Base-by-base conservation (phyloP, 805 yeast species). In the Spathaspora boniae region DNA sequence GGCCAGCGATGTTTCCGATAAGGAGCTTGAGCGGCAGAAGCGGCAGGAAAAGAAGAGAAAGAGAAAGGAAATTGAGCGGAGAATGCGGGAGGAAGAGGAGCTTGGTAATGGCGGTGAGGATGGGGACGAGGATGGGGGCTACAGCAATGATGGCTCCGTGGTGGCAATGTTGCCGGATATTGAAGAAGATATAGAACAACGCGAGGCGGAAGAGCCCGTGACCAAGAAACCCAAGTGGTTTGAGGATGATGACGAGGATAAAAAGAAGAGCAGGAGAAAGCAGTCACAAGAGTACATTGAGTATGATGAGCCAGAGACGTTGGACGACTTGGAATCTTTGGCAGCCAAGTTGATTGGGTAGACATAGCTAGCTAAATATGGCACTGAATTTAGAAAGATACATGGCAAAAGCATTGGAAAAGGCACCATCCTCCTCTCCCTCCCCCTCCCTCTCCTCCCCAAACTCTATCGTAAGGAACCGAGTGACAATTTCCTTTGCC, bases 271-370 rank as follows among this genome's bases (percentile, higher is more conserved):
- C 9, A 44, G 41, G n/a, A 40, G 34, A 7, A 48, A 55, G 15
- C n/a, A n/a, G n/a, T n/a, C n/a, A n/a, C 58, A 54, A 27, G 55
- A 55, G 7, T 63, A 83, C 31, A 65, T 85, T 41, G 96, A 89
- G 62, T 69, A 86, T 30, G 94, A 86, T 48, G 86, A 80, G 50
- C 97, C 97, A 11, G 84, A 86, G 51, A 84, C 95, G 12, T 68
- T 93, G 56, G 96, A 87, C 58, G 98, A 93, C 54, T 73, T 93
- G 60, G 98, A 93, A 68, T 88, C 94, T 33, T 74, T 86, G 65
- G 81, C 95, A 2, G 73, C 69, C 29, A 64, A 65, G 46, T 68
- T 76, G 52, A 54, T 74, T 25, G 51, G 43, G n/a, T n/a, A 17
- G 38, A 31, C 11, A 38, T 29, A 15, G 7, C 8, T 31, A 33